These are phyloP conservation scores for Pluteus cervinus DNA, from an alignment of 768 basidiomycete species.

Conservation along the genomic window DNA sequence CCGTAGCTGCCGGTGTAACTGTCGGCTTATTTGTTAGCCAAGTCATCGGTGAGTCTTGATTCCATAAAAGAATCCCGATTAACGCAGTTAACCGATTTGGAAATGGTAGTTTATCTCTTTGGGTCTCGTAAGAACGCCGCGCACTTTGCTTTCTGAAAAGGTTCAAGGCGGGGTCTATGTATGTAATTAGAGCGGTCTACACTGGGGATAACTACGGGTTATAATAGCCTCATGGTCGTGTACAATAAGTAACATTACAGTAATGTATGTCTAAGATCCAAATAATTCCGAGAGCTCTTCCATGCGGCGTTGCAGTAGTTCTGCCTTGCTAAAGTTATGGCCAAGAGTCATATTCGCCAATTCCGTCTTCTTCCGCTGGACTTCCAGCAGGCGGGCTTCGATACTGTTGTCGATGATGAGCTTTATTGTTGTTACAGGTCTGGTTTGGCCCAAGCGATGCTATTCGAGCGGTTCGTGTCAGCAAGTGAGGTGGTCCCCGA, in stretches of 20 bases:
- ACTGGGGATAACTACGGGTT: constrained; percentile 6
- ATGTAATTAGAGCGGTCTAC: constrained; percentile 5
- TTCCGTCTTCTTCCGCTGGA: constrained; percentile 92
- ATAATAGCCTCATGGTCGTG: constrained; percentile 5
- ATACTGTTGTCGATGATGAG: constrained; percentile 93
- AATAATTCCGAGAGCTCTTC: constrained; percentile 83
- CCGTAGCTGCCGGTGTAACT: constrained; percentile 80
- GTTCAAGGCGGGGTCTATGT: constrained; percentile 1
- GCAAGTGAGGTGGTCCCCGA: not conserved
- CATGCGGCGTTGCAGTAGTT: constrained; percentile 80
- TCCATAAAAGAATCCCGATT: no score
- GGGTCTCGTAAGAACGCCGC: constrained; percentile 68
- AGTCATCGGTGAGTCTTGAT: constrained; percentile 44
- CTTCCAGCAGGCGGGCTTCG: constrained; percentile 86
- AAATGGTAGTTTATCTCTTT: constrained; percentile 55
- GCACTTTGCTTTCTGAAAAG: constrained; percentile 63
- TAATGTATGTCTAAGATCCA: constrained; percentile 31
- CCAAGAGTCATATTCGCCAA: constrained; percentile 93
- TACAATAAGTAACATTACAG: constrained; percentile 12
- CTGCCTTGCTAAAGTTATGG: constrained; percentile 80
- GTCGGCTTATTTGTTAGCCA: constrained; percentile 82
- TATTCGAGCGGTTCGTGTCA: constrained; percentile 23
- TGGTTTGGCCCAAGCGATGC: constrained; percentile 95
- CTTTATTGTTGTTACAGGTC: constrained; percentile 87
- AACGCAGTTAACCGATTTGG: not conserved